A percentile compares a stretch with the other conserved stretches of the same genome.
Evolutionary conservation across 2,329 filamentous ascomycete species (phyloP).

Genomic region (Huntiella moniliformis): DNA sequence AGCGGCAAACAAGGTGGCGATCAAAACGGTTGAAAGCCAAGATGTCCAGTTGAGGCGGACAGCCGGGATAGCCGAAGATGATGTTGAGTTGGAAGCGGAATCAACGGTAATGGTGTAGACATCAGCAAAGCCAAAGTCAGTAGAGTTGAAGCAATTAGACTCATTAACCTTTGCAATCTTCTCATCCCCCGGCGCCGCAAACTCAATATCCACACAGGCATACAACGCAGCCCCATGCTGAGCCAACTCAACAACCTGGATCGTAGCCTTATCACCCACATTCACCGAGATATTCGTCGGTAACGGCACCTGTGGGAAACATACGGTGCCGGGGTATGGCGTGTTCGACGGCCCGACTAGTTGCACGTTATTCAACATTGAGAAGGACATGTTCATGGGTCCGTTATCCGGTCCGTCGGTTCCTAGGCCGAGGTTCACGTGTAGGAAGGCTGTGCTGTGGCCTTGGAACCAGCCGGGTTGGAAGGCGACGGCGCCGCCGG

Average conservation of each 20-base stretch:
- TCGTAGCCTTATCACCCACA: conserved; percentile 73
- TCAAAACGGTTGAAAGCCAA: neutral
- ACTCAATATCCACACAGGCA: conserved; percentile 90
- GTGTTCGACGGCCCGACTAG: conserved; percentile 64
- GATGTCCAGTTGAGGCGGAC: neutral
- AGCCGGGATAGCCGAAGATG: neutral
- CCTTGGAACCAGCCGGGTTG: conserved; percentile 95
- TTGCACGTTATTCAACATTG: conserved; percentile 65
- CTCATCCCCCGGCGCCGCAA: conserved; percentile 56
- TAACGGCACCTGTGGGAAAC: conserved; percentile 73
- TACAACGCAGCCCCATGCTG: conserved; percentile 69
- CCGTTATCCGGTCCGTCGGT: conserved; percentile 42
- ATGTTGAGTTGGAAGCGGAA: conserved; percentile 18
- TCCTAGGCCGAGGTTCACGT: conserved; percentile 79
- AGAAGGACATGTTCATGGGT: conserved; percentile 71
- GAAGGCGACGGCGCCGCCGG: conserved; percentile 69
- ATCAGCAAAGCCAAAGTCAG: conserved; percentile 54
- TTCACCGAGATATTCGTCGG: conserved; percentile 53
- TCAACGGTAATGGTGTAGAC: conserved; percentile 50
- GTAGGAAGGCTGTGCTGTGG: conserved; percentile 63
- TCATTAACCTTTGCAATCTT: conserved; percentile 52
- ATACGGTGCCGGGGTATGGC: conserved; percentile 76
- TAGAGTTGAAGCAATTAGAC: conserved; percentile 78
- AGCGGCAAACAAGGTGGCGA: neutral
- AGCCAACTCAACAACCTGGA: conserved; percentile 70